Percentiles rank a stretch among this genome's conserved stretches.
phyloP scores from a whole-genome alignment of 2,329 filamentous ascomycete species.

The Zasmidium cellare region DNA sequence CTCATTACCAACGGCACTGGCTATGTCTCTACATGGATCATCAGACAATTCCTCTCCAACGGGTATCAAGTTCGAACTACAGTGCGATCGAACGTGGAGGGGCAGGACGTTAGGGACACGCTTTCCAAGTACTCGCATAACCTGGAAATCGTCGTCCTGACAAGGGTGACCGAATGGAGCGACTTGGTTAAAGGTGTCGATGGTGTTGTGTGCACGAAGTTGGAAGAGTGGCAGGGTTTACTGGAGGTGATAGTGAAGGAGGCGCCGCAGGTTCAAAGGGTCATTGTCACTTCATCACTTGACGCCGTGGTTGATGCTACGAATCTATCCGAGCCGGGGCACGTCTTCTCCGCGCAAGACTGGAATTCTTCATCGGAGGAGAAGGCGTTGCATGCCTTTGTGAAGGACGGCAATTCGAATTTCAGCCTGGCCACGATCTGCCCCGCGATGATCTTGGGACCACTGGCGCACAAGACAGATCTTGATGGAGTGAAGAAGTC shows the following conservation, averaged over 20 bases:
- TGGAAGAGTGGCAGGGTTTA: background rate
- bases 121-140: conserved; percentile 27
- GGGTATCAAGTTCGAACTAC: conserved; percentile 33
- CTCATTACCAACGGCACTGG: conserved; percentile 33
- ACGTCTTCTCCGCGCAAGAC: background rate
- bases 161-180: conserved; percentile 23
- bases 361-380: background rate
- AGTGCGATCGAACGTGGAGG: conserved; percentile 21
- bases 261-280: background rate
- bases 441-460: background rate
- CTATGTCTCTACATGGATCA: conserved; percentile 30
- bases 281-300: background rate
- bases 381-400: background rate
- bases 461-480: background rate
- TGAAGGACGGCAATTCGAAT: background rate
- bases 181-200: conserved; percentile 33
- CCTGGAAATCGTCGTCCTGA: conserved; percentile 37
- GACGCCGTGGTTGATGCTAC: too few relatives aligned
- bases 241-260: background rate
- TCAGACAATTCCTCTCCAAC: conserved; percentile 26
- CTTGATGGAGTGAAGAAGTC: conserved; percentile 5
- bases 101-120: conserved; percentile 20
- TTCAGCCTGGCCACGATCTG: background rate
- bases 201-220: conserved; percentile 36
- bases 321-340: background rate